Evolutionary conservation across 352 stramenopile genomes (phyloP).

Genomic region (Thalassiosira mediterranea): DNA sequence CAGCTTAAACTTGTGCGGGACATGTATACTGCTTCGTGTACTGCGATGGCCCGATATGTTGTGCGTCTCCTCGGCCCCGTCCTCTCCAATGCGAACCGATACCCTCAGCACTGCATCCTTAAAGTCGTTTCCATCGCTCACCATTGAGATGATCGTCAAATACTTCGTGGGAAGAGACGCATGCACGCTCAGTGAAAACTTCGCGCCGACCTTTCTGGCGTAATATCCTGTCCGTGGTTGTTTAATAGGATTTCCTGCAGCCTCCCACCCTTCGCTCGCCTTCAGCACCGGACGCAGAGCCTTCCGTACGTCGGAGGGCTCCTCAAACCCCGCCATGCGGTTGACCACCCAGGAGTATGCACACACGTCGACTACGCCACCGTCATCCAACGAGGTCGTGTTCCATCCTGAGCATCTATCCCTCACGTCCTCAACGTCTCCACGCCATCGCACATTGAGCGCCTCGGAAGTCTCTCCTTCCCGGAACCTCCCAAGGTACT

Average conservation of each 20-base stretch:
- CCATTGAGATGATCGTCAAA: constrained; percentile 13
- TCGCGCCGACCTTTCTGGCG: constrained; percentile 4
- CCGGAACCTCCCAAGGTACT: background rate
- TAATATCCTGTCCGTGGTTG: constrained; percentile 14
- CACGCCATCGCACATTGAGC: background rate
- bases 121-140: constrained; percentile 16
- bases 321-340: background rate
- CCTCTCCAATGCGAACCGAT: background rate
- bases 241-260: constrained; percentile 1
- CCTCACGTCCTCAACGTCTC: background rate
- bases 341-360: constrained; percentile 16
- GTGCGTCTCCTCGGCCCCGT: background rate
- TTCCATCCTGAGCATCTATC: background rate
- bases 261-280: constrained; percentile 10
- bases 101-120: constrained; percentile 7
- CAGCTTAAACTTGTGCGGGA: constrained; percentile 15
- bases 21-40: constrained; percentile 11
- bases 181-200: constrained; percentile 2
- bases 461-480: background rate
- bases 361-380: background rate
- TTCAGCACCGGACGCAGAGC: constrained; percentile 5
- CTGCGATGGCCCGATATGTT: constrained; percentile 19
- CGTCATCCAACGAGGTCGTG: background rate
- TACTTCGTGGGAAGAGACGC: constrained; percentile 10
- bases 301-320: background rate